Evolutionary conservation across 2,329 filamentous ascomycete genomes (phyloP), one percentile per base, ranked within the genome.

Genomic region (Chrysoporthe cubensis): DNA sequence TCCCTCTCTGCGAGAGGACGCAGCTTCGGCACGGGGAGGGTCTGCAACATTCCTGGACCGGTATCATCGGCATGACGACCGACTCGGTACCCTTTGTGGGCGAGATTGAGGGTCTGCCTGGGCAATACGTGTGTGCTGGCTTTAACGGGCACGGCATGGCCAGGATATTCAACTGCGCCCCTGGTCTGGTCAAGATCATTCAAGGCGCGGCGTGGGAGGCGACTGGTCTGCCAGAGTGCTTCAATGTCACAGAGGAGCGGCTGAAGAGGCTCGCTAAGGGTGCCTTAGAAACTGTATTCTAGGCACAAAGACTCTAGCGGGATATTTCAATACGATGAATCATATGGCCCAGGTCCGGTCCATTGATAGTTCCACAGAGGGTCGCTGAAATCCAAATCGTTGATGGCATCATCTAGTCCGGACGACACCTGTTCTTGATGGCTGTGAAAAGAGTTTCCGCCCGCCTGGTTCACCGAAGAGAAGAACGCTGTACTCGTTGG

Each of bases 91-190:
- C 83, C 0, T 80, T 83, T 67, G 75, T 84, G n/a, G 82, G 82
- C 1, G 72, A 73, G 1, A 72, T 84, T 5, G 75, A 80, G 11
- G 75, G 75, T 0, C 68, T 79, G 8, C 76, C 78, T 11, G 82
- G 82, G 4, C 82, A 84, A 64, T 85, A 77, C 72, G 76, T 84
- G 9, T 83, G 81, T 71, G 82, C 81, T n/a, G 82, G 82, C 0
- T 83, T 84, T 68, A 83, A 84, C 70, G 82, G 81, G 0, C 81
- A 84, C 72, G 81, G 72, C 2, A 81, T 81, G 80, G 79, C 79
- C 52, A 73, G 79, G 26, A 83, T 84, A 60, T 83, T 82, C 69
- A 82, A 79, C 0, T 82, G 80, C 69, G 81, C 81, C 0, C 81
- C 81, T 0, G 81, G 80, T 0, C 65, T 83, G 21, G 80, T 75